A percentile compares a stretch with the other conserved stretches of the same genome.
phyloP scores from a whole-genome alignment of 2,329 filamentous ascomycete species.

The Botryotinia convoluta region DNA sequence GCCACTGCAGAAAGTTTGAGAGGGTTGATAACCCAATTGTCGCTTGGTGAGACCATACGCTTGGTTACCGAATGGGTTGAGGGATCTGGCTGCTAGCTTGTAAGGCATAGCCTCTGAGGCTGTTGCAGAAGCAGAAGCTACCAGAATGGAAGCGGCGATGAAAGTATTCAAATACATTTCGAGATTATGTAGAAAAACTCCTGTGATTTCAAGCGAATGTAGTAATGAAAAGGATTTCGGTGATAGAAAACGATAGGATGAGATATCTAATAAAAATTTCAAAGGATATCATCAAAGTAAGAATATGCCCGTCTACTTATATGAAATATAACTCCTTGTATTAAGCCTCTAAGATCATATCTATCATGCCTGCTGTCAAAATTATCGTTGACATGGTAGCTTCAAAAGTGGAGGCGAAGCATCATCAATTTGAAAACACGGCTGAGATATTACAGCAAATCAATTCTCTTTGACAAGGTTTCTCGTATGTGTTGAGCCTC shows the following conservation, averaged over 20 bases:
- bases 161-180: slow-evolving; percentile 9
- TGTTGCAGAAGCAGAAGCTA: not conserved
- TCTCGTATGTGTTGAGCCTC: not conserved
- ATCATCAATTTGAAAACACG: slow-evolving; percentile 7
- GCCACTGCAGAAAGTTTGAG: slow-evolving; percentile 16
- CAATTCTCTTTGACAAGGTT: not conserved
- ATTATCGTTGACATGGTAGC: not conserved
- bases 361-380: not conserved
- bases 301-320: not conserved
- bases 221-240: not conserved
- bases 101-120: not conserved
- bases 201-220: not conserved
- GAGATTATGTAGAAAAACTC: not conserved
- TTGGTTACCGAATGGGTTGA: not conserved
- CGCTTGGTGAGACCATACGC: slow-evolving; percentile 7
- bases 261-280: not conserved
- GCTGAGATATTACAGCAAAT: slow-evolving; percentile 9
- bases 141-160: not conserved
- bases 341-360: not conserved
- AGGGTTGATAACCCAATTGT: slow-evolving; percentile 19
- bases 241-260: not conserved
- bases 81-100: slow-evolving; percentile 14
- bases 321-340: not conserved
- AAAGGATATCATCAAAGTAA: not conserved
- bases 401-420: slow-evolving; percentile 11